phyloP scores from a whole-genome alignment of 176 grass and related monocot genomes.

The Hsuehochloa calcarea region DNA sequence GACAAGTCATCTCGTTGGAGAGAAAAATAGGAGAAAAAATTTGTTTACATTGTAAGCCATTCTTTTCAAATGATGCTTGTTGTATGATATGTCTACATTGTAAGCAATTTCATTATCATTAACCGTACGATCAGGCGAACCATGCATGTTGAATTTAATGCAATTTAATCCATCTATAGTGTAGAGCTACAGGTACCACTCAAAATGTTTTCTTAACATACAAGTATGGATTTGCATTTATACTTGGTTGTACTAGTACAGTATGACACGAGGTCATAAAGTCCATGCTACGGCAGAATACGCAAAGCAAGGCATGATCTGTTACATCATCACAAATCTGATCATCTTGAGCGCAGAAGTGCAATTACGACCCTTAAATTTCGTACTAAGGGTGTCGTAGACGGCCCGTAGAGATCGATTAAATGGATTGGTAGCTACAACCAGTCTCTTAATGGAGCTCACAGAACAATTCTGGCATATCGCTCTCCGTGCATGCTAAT shows the following conservation, averaged over 20 bases:
- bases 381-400: not conserved
- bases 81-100: not conserved
- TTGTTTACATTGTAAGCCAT: not conserved
- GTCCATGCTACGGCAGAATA: not conserved
- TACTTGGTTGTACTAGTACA: not conserved
- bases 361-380: not conserved
- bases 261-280: not conserved
- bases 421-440: not conserved
- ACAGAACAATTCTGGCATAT: not conserved
- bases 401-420: not conserved
- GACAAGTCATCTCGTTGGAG: not conserved
- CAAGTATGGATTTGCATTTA: conserved; percentile 15
- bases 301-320: conserved; percentile 3
- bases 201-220: conserved; percentile 16
- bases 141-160: not conserved
- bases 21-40: not conserved
- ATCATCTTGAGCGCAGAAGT: conserved; percentile 3
- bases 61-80: not conserved
- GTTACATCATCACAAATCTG: not conserved
- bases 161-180: not conserved
- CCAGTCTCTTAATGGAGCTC: not conserved
- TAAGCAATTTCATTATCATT: no score
- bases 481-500: not conserved
- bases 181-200: not conserved
- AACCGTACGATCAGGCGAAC: not conserved